Conservation (phyloP, 1,284 basidiomycete species). For the Tilletia horrida region DNA sequence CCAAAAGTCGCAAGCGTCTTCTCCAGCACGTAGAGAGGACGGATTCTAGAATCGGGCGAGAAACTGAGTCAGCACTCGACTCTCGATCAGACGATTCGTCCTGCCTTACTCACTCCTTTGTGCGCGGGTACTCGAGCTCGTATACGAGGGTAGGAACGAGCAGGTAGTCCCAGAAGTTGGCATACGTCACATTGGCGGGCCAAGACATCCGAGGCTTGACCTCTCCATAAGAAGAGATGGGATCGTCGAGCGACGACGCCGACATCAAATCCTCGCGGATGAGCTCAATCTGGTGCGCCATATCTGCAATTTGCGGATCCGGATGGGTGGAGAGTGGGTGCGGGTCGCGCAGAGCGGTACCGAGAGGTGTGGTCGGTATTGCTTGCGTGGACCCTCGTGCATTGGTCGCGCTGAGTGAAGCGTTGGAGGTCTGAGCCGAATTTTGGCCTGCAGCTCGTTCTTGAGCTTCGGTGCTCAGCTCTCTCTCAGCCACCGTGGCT, state of each 20-base stretch:
- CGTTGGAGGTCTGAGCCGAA: background rate
- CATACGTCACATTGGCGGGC: slow-evolving; percentile 79
- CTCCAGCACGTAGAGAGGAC: slow-evolving; percentile 86
- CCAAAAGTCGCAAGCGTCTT: slow-evolving; percentile 93
- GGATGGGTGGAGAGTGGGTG: slow-evolving; percentile 74
- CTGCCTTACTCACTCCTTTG: slow-evolving; percentile 62
- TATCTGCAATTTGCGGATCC: slow-evolving; percentile 65
- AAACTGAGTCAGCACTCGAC: background rate
- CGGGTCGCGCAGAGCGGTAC: slow-evolving; percentile 41
- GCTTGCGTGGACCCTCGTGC: slow-evolving; percentile 5
- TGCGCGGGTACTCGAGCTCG: slow-evolving; percentile 90
- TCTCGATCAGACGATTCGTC: background rate
- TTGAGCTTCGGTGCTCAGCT: background rate
- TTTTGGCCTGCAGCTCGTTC: background rate
- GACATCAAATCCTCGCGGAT: slow-evolving; percentile 74
- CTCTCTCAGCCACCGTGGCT: background rate
- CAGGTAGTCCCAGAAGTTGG: slow-evolving; percentile 83
- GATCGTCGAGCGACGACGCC: slow-evolving; percentile 40
- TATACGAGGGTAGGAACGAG: slow-evolving; percentile 91
- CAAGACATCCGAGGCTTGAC: slow-evolving; percentile 60
- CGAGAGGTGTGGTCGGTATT: slow-evolving; percentile 20
- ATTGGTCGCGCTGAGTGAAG: background rate
- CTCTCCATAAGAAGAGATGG: background rate
- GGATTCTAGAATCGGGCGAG: slow-evolving; percentile 62
- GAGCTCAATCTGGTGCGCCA: slow-evolving; percentile 74